Percentiles rank a stretch among this genome's conserved stretches.
Conservation (phyloP, 2,329 filamentous ascomycete species). For the Tolypocladium sp. region DNA sequence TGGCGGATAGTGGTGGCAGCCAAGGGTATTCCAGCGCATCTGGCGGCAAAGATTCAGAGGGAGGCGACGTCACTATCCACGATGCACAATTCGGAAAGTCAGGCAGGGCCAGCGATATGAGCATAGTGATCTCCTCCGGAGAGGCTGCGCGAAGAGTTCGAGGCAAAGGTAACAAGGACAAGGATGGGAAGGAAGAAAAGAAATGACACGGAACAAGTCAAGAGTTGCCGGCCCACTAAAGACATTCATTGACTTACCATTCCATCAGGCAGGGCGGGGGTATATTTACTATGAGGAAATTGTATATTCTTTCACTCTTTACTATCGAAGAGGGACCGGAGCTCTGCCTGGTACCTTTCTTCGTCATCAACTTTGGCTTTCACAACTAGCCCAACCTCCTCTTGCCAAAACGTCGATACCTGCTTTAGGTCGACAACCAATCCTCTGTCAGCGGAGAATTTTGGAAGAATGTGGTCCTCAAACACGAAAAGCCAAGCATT, state of each 20-base stretch:
- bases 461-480: constrained; percentile 11
- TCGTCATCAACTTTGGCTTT: constrained; percentile 9
- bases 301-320: no score
- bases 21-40: neutral
- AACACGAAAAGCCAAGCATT: constrained; percentile 12
- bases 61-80: neutral
- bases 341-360: constrained; percentile 7
- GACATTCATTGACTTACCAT: no score
- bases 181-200: neutral
- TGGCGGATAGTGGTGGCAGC: neutral
- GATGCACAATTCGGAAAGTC: neutral
- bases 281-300: no score
- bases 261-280: no score
- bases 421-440: constrained; percentile 6
- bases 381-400: constrained; percentile 1
- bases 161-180: neutral
- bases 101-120: neutral
- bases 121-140: neutral
- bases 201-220: neutral
- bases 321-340: constrained; percentile 1
- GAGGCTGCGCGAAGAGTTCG: neutral
- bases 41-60: neutral
- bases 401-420: constrained; percentile 8
- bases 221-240: no score
- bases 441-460: constrained; percentile 5